phyloP scores from a whole-genome alignment of 169 alveolate genomes.

The Prorocentrum cordatum region DNA sequence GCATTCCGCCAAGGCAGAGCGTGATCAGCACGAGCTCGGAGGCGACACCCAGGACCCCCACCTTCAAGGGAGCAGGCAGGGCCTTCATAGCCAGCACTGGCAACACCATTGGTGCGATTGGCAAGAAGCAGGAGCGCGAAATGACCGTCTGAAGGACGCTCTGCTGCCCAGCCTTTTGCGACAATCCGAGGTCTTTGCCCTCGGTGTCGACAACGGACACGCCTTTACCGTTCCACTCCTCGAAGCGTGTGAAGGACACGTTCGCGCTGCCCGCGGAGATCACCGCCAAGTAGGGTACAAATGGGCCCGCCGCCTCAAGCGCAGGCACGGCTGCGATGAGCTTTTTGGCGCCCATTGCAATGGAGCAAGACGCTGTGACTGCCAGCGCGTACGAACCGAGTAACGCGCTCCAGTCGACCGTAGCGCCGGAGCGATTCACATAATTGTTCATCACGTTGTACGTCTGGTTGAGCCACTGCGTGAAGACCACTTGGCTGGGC shows the following conservation, averaged over 20 bases:
- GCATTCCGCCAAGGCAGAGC: conserved; percentile 36
- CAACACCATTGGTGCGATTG: conserved; percentile 56
- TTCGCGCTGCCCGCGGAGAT: conserved; percentile 63
- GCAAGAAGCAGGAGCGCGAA: conserved; percentile 35
- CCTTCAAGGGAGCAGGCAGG: conserved; percentile 10
- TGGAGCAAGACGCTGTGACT: conserved; percentile 62
- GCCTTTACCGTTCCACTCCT: conserved; percentile 61
- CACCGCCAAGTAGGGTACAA: conserved; percentile 41
- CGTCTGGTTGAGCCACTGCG: conserved; percentile 59
- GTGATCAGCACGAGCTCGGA: conserved; percentile 34
- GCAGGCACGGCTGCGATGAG: conserved; percentile 33
- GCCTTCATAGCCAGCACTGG: conserved; percentile 51
- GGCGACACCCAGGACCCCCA: conserved; percentile 10
- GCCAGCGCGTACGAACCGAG: conserved; percentile 32
- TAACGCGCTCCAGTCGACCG: conserved; percentile 9
- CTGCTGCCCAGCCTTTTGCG: conserved; percentile 29
- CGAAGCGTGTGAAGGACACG: conserved; percentile 42
- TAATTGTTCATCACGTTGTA: conserved; percentile 51
- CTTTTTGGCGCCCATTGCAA: conserved; percentile 13
- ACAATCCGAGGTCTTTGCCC: conserved; percentile 35
- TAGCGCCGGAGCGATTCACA: conserved; percentile 54
- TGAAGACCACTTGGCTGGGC: conserved; percentile 22
- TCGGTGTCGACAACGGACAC: conserved; percentile 39
- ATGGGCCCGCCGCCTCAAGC: conserved; percentile 35
- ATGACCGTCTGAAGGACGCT: conserved; percentile 47